Percentiles rank a stretch among this genome's conserved stretches.
phyloP scores from a whole-genome alignment of 2,329 filamentous ascomycete genomes.

The Claviceps lovelessii region DNA sequence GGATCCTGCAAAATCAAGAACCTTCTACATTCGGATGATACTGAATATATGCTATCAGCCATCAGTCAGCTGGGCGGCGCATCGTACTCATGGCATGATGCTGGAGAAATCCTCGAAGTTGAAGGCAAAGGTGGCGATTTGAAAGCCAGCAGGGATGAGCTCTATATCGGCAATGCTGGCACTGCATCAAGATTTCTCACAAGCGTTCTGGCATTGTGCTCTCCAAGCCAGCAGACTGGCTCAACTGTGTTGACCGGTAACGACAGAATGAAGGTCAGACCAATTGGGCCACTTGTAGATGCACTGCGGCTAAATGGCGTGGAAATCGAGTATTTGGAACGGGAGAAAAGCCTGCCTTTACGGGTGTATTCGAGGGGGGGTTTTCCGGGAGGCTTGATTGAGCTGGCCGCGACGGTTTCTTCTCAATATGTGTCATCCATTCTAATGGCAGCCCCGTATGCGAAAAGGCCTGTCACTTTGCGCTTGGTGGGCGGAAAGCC shows the following conservation, averaged over 20 bases:
- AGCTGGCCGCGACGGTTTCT: conserved; percentile 86
- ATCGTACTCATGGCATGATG: conserved; percentile 84
- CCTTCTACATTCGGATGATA: conserved; percentile 89
- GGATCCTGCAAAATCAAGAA: conserved; percentile 84
- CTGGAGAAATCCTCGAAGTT: conserved; percentile 80
- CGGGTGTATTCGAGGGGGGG: conserved; percentile 70
- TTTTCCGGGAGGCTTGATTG: conserved; percentile 73
- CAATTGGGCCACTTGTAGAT: conserved; percentile 85
- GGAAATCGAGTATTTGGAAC: conserved; percentile 72
- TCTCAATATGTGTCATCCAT: conserved; percentile 99
- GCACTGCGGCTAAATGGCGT: conserved; percentile 78
- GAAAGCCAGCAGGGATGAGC: conserved; percentile 55
- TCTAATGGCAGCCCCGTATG: conserved; percentile 92
- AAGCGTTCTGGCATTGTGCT: conserved; percentile 74
- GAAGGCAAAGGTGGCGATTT: conserved; percentile 81
- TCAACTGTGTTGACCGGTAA: conserved; percentile 84
- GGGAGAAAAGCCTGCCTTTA: conserved; percentile 69
- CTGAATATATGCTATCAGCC: conserved; percentile 93
- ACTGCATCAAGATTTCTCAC: conserved; percentile 93
- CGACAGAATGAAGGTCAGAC: conserved; percentile 86
- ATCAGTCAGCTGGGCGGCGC: conserved; percentile 72
- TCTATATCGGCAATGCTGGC: conserved; percentile 93
- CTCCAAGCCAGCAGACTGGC: conserved; percentile 40
- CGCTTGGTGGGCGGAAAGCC: conserved; percentile 90
- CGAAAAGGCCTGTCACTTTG: conserved; percentile 82